phyloP scores from a whole-genome alignment of 495 filamentous ascomycete genomes.

The Neurospora discreta region DNA sequence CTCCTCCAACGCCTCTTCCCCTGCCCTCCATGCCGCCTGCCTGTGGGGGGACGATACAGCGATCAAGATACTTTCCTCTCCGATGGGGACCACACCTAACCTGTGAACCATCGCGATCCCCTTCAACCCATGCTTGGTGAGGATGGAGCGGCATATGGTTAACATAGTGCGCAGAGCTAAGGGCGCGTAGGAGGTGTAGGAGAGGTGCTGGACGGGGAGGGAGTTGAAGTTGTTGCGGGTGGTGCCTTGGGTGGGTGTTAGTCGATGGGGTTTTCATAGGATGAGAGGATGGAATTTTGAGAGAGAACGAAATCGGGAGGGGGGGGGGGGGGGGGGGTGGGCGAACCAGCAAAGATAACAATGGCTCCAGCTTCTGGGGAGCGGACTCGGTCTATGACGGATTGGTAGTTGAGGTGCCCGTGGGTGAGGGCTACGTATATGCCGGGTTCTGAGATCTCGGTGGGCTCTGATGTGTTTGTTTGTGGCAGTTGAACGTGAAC shows the following conservation, averaged over 20 bases:
- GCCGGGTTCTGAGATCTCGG: slow-evolving; percentile 17
- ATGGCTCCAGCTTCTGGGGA: slow-evolving; percentile 80
- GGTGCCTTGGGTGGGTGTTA: slow-evolving; percentile 44
- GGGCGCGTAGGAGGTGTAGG: slow-evolving; percentile 72
- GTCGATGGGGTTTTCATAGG: neutral
- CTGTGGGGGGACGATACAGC: slow-evolving; percentile 79
- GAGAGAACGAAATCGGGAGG: neutral
- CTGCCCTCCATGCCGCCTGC: slow-evolving; percentile 78
- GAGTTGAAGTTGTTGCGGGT: slow-evolving; percentile 74
- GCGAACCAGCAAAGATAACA: slow-evolving; percentile 68
- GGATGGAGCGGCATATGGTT: slow-evolving; percentile 50
- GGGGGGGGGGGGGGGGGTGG: neutral
- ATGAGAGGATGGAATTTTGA: slow-evolving; percentile 1
- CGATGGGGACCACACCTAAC: slow-evolving; percentile 75
- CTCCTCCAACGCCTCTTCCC: slow-evolving; percentile 79
- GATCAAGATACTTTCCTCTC: slow-evolving; percentile 86
- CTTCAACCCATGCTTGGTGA: slow-evolving; percentile 47
- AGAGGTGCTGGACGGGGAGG: slow-evolving; percentile 63
- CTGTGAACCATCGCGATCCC: slow-evolving; percentile 75
- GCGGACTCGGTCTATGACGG: slow-evolving; percentile 54
- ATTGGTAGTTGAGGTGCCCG: slow-evolving; percentile 45
- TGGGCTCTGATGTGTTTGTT: neutral
- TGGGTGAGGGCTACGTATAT: slow-evolving; percentile 54
- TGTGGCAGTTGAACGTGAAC: neutral
- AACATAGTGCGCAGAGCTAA: slow-evolving; percentile 68